Evolutionary conservation across 2,329 filamentous ascomycete genomes (phyloP), one percentile per base, ranked within the genome.

Genomic region (Beauveria sp.): DNA sequence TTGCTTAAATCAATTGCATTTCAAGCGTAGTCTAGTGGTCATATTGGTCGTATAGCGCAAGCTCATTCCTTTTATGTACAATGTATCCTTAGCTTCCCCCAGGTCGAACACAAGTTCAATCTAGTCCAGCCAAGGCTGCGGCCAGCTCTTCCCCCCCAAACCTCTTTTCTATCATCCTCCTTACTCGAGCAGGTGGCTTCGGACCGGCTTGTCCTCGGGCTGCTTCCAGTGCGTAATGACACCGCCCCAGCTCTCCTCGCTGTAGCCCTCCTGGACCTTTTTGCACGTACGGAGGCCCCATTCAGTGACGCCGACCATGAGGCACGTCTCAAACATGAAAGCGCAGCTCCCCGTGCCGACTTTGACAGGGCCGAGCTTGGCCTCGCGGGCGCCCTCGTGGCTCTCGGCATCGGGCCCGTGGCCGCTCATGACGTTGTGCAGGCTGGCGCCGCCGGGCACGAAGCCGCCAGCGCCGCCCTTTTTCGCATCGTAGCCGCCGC

Each of bases 241-340:
- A 0, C 82, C 82, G 31, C 80, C 86, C 91, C 91, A 96, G 71
- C 89, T 93, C 77, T 96, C 89, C 62, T 87, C 84, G 70, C 86
- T 92, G 70, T 95, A 96, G 62, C 83, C 83, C 66, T 85, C 80
- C 76, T 85, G 82, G 18, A 83, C 79, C 72, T 83, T 83, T 66
- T 76, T 72, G 60, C 81, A 93, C 64, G 83, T 80, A 65, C 74
- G 73, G 64, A 83, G 73, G 1, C 87, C 88, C 87, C 87, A 90
- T 62, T 88, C 83, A 1, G 88, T 89, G 31, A 90, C 87, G 1
- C 87, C 87, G 2, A 90, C 80, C 85, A 89, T 88, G 60, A 88
- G 69, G 61, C 80, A 86, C 65, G 82, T 88, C 77, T 88, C 85
- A 67, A 88, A 88, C 85, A 88, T 88, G 67, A 88, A 88, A 0